A percentile compares a stretch with the other conserved stretches of the same genome.
phyloP scores from a whole-genome alignment of 2,329 filamentous ascomycete genomes.

The Pseudogymnoascus sp. region DNA sequence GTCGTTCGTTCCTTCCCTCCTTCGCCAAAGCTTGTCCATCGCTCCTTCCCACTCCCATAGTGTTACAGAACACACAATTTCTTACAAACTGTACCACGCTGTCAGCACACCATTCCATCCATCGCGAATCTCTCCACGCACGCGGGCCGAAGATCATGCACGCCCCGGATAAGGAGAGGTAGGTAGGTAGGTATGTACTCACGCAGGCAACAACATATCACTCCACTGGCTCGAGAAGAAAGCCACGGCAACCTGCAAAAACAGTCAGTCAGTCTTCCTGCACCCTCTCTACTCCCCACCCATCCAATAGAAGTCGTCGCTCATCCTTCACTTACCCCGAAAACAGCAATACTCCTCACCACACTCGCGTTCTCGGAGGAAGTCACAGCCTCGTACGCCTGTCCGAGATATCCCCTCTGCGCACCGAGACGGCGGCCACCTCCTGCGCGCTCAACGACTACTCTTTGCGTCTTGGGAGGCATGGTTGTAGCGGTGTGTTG shows the following conservation, averaged over 20 bases:
- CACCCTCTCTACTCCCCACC: background rate
- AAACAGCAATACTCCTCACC: slow-evolving; percentile 58
- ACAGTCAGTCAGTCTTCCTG: slow-evolving; percentile 13
- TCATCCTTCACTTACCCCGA: slow-evolving; percentile 47
- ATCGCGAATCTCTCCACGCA: background rate
- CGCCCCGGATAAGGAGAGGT: background rate
- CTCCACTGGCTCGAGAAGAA: slow-evolving; percentile 60
- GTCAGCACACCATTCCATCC: background rate
- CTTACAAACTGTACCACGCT: background rate
- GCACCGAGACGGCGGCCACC: slow-evolving; percentile 31
- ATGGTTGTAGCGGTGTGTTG: slow-evolving; percentile 33
- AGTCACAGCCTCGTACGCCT: slow-evolving; percentile 53
- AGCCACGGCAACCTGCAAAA: slow-evolving; percentile 50
- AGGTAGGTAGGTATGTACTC: slow-evolving; percentile 23
- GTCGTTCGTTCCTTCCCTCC: background rate
- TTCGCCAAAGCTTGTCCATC: background rate
- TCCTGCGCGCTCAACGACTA: slow-evolving; percentile 40
- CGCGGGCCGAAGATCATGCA: background rate
- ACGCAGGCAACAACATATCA: slow-evolving; percentile 60
- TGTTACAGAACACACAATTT: background rate
- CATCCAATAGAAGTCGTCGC: background rate
- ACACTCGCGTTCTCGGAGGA: slow-evolving; percentile 60
- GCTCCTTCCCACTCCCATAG: background rate
- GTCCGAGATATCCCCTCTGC: slow-evolving; percentile 45
- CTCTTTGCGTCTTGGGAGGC: slow-evolving; percentile 53